A percentile compares a stretch with the other conserved stretches of the same genome.
phyloP scores from a whole-genome alignment of 2,329 filamentous ascomycete genomes.

The Achaetomium macrosporum region DNA sequence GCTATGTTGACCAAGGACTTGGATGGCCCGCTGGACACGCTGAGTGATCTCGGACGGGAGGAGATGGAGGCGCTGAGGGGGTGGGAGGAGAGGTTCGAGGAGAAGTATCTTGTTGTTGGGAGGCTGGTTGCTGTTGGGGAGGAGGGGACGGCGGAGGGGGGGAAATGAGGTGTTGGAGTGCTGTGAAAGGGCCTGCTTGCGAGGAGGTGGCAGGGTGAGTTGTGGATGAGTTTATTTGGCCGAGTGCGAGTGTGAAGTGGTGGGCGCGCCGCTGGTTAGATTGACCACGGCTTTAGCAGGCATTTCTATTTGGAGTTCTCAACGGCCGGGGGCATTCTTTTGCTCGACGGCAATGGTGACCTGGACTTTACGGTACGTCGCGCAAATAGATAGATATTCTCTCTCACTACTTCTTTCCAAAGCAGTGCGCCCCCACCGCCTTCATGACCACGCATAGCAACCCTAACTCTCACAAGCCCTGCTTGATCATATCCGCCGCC shows the following conservation, averaged over 20 bases:
- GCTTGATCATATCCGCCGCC: constrained; percentile 17
- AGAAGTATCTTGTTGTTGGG: constrained; percentile 95
- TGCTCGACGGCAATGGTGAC: neutral
- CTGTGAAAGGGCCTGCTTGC: neutral
- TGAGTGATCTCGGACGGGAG: constrained; percentile 65
- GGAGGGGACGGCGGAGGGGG: constrained; percentile 24
- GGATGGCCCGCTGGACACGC: constrained; percentile 71
- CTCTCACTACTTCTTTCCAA: neutral
- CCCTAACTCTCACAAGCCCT: neutral
- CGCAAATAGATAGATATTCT: neutral
- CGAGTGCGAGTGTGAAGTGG: neutral
- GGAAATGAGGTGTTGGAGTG: constrained; percentile 1
- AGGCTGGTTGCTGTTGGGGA: constrained; percentile 60
- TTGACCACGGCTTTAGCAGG: neutral
- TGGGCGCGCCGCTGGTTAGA: neutral
- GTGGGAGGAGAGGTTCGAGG: constrained; percentile 89
- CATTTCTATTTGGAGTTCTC: neutral
- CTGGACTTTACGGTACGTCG: neutral
- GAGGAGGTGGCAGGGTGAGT: neutral
- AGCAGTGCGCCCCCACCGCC: no score
- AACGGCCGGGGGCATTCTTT: neutral
- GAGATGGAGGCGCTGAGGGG: constrained; percentile 77
- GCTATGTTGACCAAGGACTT: constrained; percentile 92
- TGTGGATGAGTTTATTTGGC: neutral
- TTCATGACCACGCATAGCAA: neutral